Conservation (phyloP, 805 yeast species). For the Yarrowia porcina region DNA sequence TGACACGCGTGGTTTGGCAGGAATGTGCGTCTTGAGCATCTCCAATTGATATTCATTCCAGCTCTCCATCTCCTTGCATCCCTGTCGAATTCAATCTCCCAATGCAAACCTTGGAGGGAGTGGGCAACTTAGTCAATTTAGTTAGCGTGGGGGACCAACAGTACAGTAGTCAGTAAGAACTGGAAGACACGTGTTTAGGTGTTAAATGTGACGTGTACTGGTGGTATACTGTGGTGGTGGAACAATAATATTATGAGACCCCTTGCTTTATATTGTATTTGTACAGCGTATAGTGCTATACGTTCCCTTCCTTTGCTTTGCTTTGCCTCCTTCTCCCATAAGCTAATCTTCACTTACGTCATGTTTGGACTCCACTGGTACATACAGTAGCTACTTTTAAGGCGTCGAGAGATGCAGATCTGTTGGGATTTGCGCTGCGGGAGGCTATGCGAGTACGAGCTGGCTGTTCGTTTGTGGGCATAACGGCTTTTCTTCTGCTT, state of each 20-base stretch:
- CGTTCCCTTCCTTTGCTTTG: no score
- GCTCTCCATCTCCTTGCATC: neutral
- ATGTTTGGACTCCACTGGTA: neutral
- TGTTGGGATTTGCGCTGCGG: slow-evolving; percentile 7
- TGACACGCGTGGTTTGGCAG: slow-evolving; percentile 13
- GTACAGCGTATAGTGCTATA: no score
- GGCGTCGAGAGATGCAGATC: neutral
- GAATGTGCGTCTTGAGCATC: slow-evolving; percentile 6
- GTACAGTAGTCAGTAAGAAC: no score
- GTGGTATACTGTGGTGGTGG: no score
- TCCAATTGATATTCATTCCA: slow-evolving; percentile 8
- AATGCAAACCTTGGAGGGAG: neutral
- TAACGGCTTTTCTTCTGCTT: no score
- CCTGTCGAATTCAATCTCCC: neutral
- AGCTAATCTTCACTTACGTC: neutral
- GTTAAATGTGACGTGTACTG: no score
- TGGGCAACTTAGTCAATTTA: neutral
- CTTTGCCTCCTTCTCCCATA: no score
- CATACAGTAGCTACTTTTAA: neutral
- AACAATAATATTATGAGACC: no score
- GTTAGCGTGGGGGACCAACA: no score
- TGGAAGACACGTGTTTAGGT: no score
- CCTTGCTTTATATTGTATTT: no score
- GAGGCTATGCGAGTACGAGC: neutral
- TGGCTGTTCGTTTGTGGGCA: no score